Conservation (phyloP, 2,329 filamentous ascomycete species). For the Diplodia seriata region DNA sequence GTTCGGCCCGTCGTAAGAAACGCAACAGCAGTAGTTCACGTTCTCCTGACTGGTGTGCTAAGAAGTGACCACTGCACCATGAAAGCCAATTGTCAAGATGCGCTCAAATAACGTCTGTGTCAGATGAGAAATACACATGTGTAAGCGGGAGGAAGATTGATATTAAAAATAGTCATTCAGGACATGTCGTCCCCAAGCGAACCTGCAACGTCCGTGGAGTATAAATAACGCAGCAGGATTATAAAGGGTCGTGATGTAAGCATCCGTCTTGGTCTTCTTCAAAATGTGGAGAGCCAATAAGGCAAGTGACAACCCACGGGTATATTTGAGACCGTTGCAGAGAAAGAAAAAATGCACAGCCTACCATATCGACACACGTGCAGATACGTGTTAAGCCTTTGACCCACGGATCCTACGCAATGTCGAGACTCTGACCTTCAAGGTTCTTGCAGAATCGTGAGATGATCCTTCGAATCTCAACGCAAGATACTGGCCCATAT, state of each 20-base stretch:
- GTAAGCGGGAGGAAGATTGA: background rate
- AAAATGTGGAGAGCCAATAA: constrained; percentile 26
- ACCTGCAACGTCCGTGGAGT: constrained; percentile 21
- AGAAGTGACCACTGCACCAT: too few species aligned
- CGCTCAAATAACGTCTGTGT: background rate
- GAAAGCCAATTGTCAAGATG: background rate
- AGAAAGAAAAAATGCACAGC: background rate
- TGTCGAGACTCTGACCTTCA: background rate
- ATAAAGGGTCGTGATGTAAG: constrained; percentile 22
- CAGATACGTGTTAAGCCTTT: background rate
- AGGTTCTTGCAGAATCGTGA: background rate
- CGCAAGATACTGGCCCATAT: background rate
- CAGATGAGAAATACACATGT: background rate
- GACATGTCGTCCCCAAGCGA: constrained; percentile 29
- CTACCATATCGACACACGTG: background rate
- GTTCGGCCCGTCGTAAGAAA: too few species aligned
- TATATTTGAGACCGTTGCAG: constrained; percentile 26
- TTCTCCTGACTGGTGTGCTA: too few species aligned
- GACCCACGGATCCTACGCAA: too few species aligned
- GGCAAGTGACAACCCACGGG: constrained; percentile 25
- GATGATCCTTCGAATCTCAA: background rate
- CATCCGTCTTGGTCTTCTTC: constrained; percentile 23
- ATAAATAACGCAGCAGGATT: constrained; percentile 26
- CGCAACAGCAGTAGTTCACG: too few species aligned
- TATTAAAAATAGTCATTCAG: background rate